Evolutionary conservation across 2,329 filamentous ascomycete genomes (phyloP).

Genomic region (Claviceps pazoutovae): DNA sequence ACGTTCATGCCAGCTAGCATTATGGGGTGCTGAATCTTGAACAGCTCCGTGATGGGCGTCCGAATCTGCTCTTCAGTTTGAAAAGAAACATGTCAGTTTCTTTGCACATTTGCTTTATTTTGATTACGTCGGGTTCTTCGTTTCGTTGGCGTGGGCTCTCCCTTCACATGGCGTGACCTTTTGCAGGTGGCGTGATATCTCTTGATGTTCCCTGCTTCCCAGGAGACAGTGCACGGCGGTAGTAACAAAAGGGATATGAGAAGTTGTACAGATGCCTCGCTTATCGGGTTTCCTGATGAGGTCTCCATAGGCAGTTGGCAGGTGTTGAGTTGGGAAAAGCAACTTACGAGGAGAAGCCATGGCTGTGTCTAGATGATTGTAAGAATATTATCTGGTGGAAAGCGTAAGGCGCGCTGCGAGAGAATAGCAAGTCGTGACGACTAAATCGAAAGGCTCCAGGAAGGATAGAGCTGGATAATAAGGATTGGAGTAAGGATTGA

Average conservation of each 20-base stretch:
- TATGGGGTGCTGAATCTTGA: constrained; percentile 95
- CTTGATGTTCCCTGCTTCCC: not conserved
- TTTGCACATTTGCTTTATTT: not conserved
- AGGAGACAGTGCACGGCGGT: not conserved
- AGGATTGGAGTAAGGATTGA: no score
- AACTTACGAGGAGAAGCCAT: constrained; percentile 11
- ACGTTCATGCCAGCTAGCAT: constrained; percentile 98
- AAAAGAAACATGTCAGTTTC: not conserved
- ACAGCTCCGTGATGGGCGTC: constrained; percentile 85
- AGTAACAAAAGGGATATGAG: not conserved
- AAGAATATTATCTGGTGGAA: not conserved
- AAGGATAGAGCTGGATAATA: no score
- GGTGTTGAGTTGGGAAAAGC: not conserved
- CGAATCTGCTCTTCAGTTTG: constrained; percentile 44
- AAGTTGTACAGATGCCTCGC: not conserved
- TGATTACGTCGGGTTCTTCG: not conserved
- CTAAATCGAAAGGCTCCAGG: no score
- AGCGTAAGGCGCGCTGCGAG: not conserved
- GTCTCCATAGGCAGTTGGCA: not conserved
- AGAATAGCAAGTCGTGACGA: not conserved
- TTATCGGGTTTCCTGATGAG: not conserved
- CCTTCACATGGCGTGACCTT: no score
- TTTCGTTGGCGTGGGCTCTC: no score
- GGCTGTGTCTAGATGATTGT: not conserved
- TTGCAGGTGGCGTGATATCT: no score